Percentiles rank a stretch among this genome's conserved stretches.
Evolutionary conservation across 495 filamentous ascomycete genomes (phyloP).

Genomic region (Penicillium silybi): DNA sequence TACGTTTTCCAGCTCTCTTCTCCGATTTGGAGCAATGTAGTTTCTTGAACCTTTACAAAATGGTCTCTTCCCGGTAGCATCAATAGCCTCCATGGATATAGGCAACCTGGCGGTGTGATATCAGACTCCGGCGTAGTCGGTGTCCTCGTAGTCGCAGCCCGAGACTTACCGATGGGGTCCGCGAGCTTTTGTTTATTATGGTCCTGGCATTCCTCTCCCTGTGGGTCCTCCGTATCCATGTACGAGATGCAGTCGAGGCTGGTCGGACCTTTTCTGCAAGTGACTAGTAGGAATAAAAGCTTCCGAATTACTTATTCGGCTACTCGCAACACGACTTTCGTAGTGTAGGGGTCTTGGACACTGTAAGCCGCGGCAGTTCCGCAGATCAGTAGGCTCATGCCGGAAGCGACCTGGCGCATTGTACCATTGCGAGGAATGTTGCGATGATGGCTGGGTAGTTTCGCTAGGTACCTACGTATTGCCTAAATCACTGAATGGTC

Average conservation of each 20-base stretch:
- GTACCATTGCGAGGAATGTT: constrained; percentile 1
- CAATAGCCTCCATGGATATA: not conserved
- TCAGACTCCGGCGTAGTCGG: not conserved
- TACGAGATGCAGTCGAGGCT: not conserved
- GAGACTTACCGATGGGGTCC: not conserved
- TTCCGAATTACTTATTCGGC: not conserved
- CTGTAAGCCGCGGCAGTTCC: no score
- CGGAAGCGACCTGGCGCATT: not conserved
- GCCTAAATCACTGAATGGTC: not conserved
- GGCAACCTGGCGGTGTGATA: not conserved
- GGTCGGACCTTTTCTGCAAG: not conserved
- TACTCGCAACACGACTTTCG: not conserved
- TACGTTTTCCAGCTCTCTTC: constrained; percentile 1
- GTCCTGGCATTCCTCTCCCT: constrained; percentile 18
- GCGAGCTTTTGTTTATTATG: constrained; percentile 12
- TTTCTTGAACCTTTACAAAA: not conserved
- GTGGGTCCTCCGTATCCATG: constrained; percentile 22
- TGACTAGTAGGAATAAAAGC: not conserved
- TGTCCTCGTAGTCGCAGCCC: not conserved
- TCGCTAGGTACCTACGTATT: not conserved
- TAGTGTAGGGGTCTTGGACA: no score
- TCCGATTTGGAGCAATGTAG: not conserved
- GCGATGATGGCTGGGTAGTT: not conserved
- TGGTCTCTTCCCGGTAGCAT: no score
- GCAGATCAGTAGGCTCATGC: no score